Percentiles rank a stretch among this genome's conserved stretches.
These are phyloP conservation scores for Penicillium subrubescens DNA, from an alignment of 495 filamentous ascomycete genomes.

Conservation along the genomic window DNA sequence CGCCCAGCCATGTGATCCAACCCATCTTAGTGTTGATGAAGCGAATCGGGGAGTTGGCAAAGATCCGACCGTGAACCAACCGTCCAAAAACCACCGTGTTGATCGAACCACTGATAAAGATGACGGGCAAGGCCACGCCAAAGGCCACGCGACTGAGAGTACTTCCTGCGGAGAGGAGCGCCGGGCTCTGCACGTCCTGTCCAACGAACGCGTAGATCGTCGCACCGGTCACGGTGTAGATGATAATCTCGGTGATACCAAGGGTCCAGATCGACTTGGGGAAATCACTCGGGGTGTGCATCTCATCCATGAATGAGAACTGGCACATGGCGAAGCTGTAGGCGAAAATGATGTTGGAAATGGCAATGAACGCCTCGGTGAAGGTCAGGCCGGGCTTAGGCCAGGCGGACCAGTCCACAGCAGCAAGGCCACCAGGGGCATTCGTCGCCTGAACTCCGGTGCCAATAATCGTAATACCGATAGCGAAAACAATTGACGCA, in stretches of 20 bases:
- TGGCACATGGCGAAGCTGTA: conserved; percentile 64
- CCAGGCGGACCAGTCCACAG: conserved; percentile 43
- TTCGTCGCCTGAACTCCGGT: conserved; percentile 52
- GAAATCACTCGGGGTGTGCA: conserved; percentile 67
- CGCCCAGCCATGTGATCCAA: conserved; percentile 58
- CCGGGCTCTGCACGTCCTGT: conserved; percentile 63
- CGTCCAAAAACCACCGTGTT: conserved; percentile 62
- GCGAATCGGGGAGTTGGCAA: conserved; percentile 52
- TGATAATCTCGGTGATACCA: conserved; percentile 60
- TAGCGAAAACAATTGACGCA: conserved; percentile 63
- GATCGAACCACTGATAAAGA: conserved; percentile 68
- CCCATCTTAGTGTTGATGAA: conserved; percentile 61
- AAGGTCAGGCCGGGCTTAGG: conserved; percentile 34
- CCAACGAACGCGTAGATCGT: conserved; percentile 73
- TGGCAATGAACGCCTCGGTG: conserved; percentile 54
- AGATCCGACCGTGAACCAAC: conserved; percentile 62
- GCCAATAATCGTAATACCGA: conserved; percentile 68
- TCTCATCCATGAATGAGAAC: conserved; percentile 75
- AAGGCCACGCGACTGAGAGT: conserved; percentile 68
- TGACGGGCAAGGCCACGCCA: conserved; percentile 72
- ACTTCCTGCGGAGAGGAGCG: conserved; percentile 62
- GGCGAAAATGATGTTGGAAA: conserved; percentile 73
- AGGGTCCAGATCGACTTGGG: conserved; percentile 63
- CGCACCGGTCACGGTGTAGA: conserved; percentile 69
- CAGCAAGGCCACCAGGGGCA: conserved; percentile 33